phyloP scores from a whole-genome alignment of 164 flowering plant genomes.

The Kalanchoe fedtschenkoi region DNA sequence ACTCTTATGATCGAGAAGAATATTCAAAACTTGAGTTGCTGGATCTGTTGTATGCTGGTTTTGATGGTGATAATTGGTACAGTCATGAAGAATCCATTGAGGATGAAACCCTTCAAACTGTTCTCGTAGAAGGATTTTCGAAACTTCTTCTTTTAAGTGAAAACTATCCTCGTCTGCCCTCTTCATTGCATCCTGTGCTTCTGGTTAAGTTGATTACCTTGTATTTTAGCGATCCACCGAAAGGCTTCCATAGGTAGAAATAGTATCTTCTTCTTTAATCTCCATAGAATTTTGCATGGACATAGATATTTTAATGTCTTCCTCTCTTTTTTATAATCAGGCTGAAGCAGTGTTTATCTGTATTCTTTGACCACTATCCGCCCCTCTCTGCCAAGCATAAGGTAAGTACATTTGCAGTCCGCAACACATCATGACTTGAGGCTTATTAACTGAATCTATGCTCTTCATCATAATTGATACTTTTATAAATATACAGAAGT shows the following conservation, averaged over 20 bases:
- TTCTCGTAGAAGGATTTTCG: constrained; percentile 83
- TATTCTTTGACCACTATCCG: constrained; percentile 93
- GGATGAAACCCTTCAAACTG: constrained; percentile 53
- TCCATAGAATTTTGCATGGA: not conserved
- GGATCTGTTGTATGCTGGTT: constrained; percentile 58
- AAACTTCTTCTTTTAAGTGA: constrained; percentile 78
- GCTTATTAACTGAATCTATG: not conserved
- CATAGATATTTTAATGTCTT: not conserved
- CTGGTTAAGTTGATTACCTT: constrained; percentile 52
- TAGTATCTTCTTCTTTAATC: not conserved
- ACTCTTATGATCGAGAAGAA: constrained; percentile 25
- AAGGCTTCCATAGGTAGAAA: constrained; percentile 46
- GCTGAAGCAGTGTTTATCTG: constrained; percentile 84
- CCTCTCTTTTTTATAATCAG: constrained; percentile 23
- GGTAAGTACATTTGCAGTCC: constrained; percentile 29
- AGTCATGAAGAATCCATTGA: constrained; percentile 32
- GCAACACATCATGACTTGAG: not conserved
- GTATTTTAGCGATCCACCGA: constrained; percentile 55
- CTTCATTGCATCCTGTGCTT: constrained; percentile 39
- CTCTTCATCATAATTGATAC: not conserved
- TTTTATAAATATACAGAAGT: constrained; percentile 39
- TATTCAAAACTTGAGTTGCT: constrained; percentile 30
- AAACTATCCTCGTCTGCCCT: constrained; percentile 54
- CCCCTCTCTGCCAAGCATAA: constrained; percentile 73
- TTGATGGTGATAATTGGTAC: constrained; percentile 29